Evolutionary conservation across 2,329 filamentous ascomycete genomes (phyloP).

Genomic region (Curvularia sp.): DNA sequence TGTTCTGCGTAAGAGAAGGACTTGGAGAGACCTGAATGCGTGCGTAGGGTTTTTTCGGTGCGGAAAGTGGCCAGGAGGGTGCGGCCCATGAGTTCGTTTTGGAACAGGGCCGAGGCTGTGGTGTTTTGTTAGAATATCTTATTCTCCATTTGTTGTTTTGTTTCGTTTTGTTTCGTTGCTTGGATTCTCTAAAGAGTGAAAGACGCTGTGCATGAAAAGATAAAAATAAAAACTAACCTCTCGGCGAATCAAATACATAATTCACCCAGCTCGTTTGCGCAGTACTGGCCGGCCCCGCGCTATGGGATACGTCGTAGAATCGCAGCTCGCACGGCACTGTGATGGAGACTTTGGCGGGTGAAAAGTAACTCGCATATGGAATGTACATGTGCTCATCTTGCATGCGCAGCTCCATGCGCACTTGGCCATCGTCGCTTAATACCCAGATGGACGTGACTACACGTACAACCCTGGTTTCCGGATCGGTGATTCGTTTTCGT

Average conservation of each 20-base stretch:
- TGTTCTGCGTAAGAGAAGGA: conserved; percentile 56
- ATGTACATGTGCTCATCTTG: conserved; percentile 52
- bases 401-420: conserved; percentile 54
- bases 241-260: conserved; percentile 50
- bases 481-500: conserved; percentile 51
- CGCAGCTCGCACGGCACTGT: conserved; percentile 49
- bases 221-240: conserved; percentile 26
- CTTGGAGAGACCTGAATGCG: conserved; percentile 53
- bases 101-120: conserved; percentile 50
- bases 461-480: conserved; percentile 42
- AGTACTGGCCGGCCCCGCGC: conserved; percentile 40
- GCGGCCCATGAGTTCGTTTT: conserved; percentile 56
- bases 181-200: too few relatives aligned
- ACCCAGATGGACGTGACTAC: conserved; percentile 56
- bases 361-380: conserved; percentile 56
- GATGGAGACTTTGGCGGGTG: conserved; percentile 53
- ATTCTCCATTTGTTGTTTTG: not conserved
- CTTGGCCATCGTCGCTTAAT: conserved; percentile 52
- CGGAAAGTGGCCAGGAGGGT: conserved; percentile 53
- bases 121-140: not conserved
- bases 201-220: not conserved
- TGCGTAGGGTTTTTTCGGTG: conserved; percentile 54
- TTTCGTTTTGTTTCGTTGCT: not conserved
- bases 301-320: conserved; percentile 51
- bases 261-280: conserved; percentile 56